Conservation (phyloP, 208 protist genomes). For the Porcisia hertigi region DNA sequence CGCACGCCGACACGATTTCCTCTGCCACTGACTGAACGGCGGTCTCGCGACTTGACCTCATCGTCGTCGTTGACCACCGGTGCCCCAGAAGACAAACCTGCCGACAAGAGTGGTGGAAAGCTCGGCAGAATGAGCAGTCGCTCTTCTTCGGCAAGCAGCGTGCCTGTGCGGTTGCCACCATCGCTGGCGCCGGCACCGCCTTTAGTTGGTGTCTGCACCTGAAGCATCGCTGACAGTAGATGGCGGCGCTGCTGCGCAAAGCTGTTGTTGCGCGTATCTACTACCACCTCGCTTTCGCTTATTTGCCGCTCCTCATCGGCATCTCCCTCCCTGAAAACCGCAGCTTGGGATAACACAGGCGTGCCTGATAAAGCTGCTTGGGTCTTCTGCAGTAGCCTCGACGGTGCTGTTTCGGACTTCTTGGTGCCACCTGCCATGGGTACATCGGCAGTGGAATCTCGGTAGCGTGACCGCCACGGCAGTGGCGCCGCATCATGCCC, state of each 20-base stretch:
- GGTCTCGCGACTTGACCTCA: neutral
- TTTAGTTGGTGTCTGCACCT: neutral
- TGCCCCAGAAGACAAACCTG: neutral
- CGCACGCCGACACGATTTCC: neutral
- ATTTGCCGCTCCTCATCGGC: neutral
- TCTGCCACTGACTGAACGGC: neutral
- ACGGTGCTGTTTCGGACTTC: neutral
- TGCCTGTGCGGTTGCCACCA: neutral
- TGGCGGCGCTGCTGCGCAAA: neutral
- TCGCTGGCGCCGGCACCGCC: neutral
- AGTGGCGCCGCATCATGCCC: neutral
- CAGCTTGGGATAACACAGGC: neutral
- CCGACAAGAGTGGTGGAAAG: neutral
- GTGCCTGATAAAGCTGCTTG: neutral
- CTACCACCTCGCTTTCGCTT: neutral
- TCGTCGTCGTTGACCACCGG: neutral
- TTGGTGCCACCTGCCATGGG: neutral
- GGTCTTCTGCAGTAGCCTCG: neutral
- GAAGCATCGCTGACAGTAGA: neutral
- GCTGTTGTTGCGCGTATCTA: neutral
- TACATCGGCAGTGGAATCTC: neutral
- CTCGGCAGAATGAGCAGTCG: neutral
- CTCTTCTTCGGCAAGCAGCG: neutral
- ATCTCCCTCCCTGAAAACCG: no score
- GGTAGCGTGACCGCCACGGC: constrained; percentile 10